Conservation (phyloP, 164 flowering plant species). For the Piper betle region DNA sequence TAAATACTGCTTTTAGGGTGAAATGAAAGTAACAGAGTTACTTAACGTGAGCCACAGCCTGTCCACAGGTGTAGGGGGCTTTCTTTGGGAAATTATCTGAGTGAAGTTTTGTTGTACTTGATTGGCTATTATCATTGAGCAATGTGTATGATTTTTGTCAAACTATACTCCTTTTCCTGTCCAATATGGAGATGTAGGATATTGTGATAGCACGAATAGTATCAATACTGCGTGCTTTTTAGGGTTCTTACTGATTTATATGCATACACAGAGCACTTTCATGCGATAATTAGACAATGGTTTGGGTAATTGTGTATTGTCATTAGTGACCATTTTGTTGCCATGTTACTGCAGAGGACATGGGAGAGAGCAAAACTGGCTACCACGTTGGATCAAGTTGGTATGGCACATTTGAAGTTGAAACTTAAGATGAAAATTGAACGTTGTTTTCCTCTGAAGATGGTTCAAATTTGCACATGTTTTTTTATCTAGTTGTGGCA, state of each 20-base stretch:
- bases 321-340: not conserved
- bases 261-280: not conserved
- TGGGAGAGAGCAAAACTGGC: slow-evolving; percentile 92
- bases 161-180: not conserved
- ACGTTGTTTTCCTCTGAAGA: not conserved
- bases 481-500: slow-evolving; percentile 60
- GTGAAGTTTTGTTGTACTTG: too few relatives aligned
- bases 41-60: too few relatives aligned
- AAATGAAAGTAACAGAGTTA: too few relatives aligned
- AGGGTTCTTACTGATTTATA: not conserved
- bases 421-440: not conserved
- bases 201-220: not conserved
- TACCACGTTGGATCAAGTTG: slow-evolving; percentile 61
- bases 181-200: not conserved
- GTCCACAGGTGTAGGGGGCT: too few relatives aligned
- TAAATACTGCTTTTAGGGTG: too few relatives aligned
- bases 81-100: too few relatives aligned
- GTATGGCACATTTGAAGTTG: slow-evolving; percentile 20
- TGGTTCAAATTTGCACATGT: not conserved
- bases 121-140: too few relatives aligned
- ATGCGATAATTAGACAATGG: too few relatives aligned
- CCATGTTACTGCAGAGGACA: slow-evolving; percentile 55
- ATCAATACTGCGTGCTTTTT: too few relatives aligned
- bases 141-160: too few relatives aligned
- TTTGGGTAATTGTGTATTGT: not conserved